These are phyloP conservation scores for Hypoxylon sp. DNA, from an alignment of 2,329 filamentous ascomycete species.

Conservation along the genomic window DNA sequence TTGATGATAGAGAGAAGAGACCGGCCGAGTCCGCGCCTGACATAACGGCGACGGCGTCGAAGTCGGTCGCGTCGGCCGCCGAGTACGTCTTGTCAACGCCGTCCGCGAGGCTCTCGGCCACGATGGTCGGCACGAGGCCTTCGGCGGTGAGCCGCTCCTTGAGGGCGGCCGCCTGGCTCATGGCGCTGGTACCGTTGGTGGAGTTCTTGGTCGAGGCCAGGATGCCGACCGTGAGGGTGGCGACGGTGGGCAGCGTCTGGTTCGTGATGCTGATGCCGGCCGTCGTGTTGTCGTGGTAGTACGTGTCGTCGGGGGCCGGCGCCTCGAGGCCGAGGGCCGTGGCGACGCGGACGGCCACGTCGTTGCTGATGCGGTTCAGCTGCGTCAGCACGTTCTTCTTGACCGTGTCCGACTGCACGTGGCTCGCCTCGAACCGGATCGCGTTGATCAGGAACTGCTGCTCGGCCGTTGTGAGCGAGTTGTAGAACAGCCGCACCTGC, in stretches of 20 bases:
- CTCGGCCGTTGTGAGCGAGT: constrained; percentile 70
- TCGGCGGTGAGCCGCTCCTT: constrained; percentile 55
- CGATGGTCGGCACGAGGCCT: constrained; percentile 65
- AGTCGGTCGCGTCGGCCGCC: constrained; percentile 66
- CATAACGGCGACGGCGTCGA: constrained; percentile 69
- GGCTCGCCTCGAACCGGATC: constrained; percentile 73
- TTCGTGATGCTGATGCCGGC: constrained; percentile 66
- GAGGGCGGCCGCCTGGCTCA: constrained; percentile 60
- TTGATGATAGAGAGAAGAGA: constrained; percentile 56
- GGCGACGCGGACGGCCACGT: constrained; percentile 71
- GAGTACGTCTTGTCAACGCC: constrained; percentile 72
- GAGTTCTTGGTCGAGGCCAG: constrained; percentile 56
- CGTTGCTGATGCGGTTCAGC: constrained; percentile 73
- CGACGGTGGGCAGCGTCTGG: constrained; percentile 64
- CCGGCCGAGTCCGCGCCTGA: constrained; percentile 56
- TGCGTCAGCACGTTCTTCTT: constrained; percentile 72
- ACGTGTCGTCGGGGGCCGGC: constrained; percentile 66
- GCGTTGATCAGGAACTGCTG: constrained; percentile 77
- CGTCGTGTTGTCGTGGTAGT: constrained; percentile 75
- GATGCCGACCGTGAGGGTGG: constrained; percentile 69
- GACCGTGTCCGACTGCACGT: constrained; percentile 64
- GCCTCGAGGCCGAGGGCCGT: constrained; percentile 65
- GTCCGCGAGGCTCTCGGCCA: constrained; percentile 64
- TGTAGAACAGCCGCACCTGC: constrained; percentile 77
- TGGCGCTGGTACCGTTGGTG: constrained; percentile 48